Base-by-base conservation (phyloP, 306 rosid genomes). In the Quercus bicolor region DNA sequence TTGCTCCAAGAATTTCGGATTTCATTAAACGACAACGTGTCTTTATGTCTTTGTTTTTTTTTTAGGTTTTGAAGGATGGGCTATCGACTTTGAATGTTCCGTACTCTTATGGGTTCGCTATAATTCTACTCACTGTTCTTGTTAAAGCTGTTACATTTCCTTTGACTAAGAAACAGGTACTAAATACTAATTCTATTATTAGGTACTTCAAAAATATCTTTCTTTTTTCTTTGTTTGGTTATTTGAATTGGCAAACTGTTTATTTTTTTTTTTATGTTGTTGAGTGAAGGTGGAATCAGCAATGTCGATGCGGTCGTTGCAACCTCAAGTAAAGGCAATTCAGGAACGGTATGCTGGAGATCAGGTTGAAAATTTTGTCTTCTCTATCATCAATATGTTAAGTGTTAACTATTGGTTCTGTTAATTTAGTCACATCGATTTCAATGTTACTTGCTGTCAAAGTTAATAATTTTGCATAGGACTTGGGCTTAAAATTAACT, bases 51-150 rank as follows among this genome's bases (percentile, higher is more conserved):
- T 0, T 2, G 45, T 37, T 37, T 31, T 31, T 31, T 33, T 33
- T 33, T 33, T 33, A 93, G 98, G 88, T 96, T 76, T 87, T 96
- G 55, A 89, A 96, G 84, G 93, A 88, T 68, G 99, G 98, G 59
- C 93, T 96, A 45, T 91, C 96, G 68, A 13, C 91, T 77, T 43
- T 90, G 70, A 97, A 96, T 81, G 94, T 86, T 59, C 98, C 99
- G 1, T 96, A 96, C 75, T 84, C 97, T 13, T 93, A 96, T 90
- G 99, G 99, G 48, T 96, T 96, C 83, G 97, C 99, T 20, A 96
- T 96, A 83, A 93, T 96, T 78, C 88, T 93, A 21, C 97, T 93
- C 52, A 93, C 98, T 1, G 78, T 93, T 88, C 85, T 93, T 56
- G 97, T 93, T 40, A 93, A 93, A 84, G 98, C 92, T 75, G 92